Conservation (phyloP, 2,329 filamentous ascomycete genomes). For the Nigrograna mackinnonii region DNA sequence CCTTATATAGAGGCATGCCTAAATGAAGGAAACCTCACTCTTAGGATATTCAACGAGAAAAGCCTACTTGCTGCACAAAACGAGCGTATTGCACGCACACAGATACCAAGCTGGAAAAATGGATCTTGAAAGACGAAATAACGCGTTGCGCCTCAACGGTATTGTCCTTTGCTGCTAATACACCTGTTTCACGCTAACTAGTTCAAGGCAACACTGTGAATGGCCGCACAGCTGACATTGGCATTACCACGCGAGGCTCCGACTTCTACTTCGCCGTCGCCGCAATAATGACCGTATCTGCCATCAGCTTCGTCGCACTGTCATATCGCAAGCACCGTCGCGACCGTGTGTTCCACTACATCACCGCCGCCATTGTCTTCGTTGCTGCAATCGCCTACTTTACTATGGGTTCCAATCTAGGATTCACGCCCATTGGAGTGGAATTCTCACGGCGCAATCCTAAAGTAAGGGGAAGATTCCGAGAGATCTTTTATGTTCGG, state of each 20-base stretch:
- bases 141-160: conserved; percentile 27
- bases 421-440: conserved; percentile 65
- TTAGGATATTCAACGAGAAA: too few species aligned
- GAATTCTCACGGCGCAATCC: conserved; percentile 56
- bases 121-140: conserved; percentile 14
- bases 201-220: conserved; percentile 47
- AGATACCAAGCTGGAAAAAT: too few species aligned
- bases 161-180: not conserved
- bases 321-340: conserved; percentile 57
- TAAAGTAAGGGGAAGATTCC: conserved; percentile 54
- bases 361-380: conserved; percentile 62
- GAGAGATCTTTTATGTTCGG: conserved; percentile 69
- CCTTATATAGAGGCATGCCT: too few species aligned
- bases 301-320: conserved; percentile 57
- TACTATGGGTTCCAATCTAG: conserved; percentile 68
- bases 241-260: conserved; percentile 62
- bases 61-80: too few species aligned
- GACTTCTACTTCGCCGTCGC: conserved; percentile 67
- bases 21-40: too few species aligned
- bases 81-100: too few species aligned
- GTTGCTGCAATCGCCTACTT: conserved; percentile 67
- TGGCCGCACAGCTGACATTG: conserved; percentile 54
- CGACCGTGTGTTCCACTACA: conserved; percentile 67
- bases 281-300: conserved; percentile 60
- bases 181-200: not conserved